These are phyloP conservation scores for Periconia sp. DNA, from an alignment of 2,329 filamentous ascomycete genomes.

Conservation along the genomic window DNA sequence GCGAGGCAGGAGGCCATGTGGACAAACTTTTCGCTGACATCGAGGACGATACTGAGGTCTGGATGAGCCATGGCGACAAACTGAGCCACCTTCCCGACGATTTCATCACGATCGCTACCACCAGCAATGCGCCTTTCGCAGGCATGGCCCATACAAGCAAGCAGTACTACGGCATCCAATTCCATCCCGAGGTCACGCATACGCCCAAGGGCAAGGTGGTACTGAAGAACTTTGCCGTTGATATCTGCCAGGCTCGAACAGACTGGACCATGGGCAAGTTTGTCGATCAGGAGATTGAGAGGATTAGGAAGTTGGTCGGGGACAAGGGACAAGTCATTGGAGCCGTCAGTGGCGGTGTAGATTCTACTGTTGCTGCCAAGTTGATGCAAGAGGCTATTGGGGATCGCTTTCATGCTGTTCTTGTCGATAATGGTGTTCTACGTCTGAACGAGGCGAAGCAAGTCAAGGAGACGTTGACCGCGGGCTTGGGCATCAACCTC, in stretches of 20 bases:
- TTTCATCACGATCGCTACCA: constrained; percentile 77
- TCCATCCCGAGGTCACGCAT: constrained; percentile 85
- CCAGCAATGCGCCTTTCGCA: constrained; percentile 77
- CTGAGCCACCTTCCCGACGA: constrained; percentile 73
- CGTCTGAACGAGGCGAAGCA: constrained; percentile 82
- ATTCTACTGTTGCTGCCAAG: constrained; percentile 85
- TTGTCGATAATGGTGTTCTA: constrained; percentile 87
- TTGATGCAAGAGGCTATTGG: constrained; percentile 88
- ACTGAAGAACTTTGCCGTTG: constrained; percentile 81
- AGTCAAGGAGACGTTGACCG: constrained; percentile 78
- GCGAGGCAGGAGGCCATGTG: constrained; percentile 62
- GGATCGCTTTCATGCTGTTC: constrained; percentile 81
- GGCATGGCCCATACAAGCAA: constrained; percentile 75
- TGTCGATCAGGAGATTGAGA: constrained; percentile 76
- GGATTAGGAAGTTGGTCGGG: constrained; percentile 84
- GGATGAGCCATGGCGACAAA: constrained; percentile 93
- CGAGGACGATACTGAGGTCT: constrained; percentile 73
- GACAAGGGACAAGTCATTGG: constrained; percentile 81
- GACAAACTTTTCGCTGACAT: constrained; percentile 81
- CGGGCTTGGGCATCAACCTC: constrained; percentile 87
- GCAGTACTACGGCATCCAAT: constrained; percentile 82
- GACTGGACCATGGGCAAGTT: constrained; percentile 91
- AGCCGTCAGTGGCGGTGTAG: constrained; percentile 82
- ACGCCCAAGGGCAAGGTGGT: constrained; percentile 73
- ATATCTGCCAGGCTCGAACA: constrained; percentile 76